These are phyloP conservation scores for Fusarium camptoceras DNA, from an alignment of 2,329 filamentous ascomycete genomes.

Conservation along the genomic window DNA sequence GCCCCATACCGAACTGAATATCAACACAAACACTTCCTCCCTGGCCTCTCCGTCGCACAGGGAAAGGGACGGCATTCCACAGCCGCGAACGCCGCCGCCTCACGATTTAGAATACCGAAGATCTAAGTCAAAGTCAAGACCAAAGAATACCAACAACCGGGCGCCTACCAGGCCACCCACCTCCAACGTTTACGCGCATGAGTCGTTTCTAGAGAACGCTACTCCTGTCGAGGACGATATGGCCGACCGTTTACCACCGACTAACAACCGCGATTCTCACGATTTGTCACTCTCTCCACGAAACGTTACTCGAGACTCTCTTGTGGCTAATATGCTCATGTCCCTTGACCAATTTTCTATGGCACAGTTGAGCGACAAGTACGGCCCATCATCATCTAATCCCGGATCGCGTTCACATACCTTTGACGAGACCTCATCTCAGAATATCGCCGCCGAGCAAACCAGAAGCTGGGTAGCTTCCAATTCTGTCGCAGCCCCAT, in stretches of 20 bases:
- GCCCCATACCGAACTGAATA: slow-evolving; percentile 42
- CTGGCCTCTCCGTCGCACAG: slow-evolving; percentile 38
- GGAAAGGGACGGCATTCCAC: slow-evolving; percentile 39
- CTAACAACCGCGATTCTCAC: slow-evolving; percentile 74
- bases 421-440: slow-evolving; percentile 45
- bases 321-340: slow-evolving; percentile 95
- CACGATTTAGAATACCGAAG: slow-evolving; percentile 29
- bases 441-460: slow-evolving; percentile 49
- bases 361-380: slow-evolving; percentile 53
- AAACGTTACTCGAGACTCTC: slow-evolving; percentile 85
- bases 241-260: slow-evolving; percentile 43
- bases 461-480: slow-evolving; percentile 49
- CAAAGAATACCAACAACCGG: slow-evolving; percentile 40
- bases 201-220: slow-evolving; percentile 48
- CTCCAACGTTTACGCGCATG: slow-evolving; percentile 43
- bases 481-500: slow-evolving; percentile 41
- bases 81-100: slow-evolving; percentile 40
- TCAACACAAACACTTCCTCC: slow-evolving; percentile 43
- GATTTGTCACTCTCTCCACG: slow-evolving; percentile 84
- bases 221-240: slow-evolving; percentile 48
- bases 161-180: slow-evolving; percentile 43
- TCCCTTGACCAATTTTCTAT: slow-evolving; percentile 87
- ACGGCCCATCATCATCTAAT: slow-evolving; percentile 34
- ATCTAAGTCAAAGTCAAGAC: slow-evolving; percentile 26
- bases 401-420: slow-evolving; percentile 43